Evolutionary conservation across 1,284 basidiomycete genomes (phyloP).

Genomic region (Leccinum proximum): DNA sequence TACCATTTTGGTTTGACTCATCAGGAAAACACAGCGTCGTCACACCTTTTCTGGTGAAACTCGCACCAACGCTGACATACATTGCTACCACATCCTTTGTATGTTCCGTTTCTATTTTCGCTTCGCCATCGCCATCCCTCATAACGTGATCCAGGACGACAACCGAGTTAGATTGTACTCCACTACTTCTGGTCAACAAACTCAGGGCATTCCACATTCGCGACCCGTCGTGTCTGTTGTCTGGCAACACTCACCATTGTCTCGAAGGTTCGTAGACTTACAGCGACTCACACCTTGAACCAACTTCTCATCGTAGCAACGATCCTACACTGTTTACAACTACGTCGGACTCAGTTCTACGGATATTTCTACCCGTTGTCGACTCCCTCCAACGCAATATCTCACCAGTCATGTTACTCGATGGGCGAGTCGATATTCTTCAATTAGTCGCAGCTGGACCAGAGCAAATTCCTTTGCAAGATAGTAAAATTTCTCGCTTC

Average conservation of each 20-base stretch:
- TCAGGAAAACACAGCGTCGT: constrained; percentile 35
- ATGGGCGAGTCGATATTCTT: too few species aligned
- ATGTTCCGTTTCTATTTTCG: constrained; percentile 28
- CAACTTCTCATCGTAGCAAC: constrained; percentile 43
- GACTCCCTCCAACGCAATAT: constrained; percentile 69
- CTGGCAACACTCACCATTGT: constrained; percentile 66
- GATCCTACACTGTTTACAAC: constrained; percentile 77
- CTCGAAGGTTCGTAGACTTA: constrained; percentile 52
- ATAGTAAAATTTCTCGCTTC: too few species aligned
- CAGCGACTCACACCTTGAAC: constrained; percentile 1
- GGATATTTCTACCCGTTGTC: constrained; percentile 85
- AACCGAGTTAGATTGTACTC: constrained; percentile 61
- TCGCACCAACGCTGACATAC: constrained; percentile 74
- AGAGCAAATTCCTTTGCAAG: too few species aligned
- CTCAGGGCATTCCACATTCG: constrained; percentile 65
- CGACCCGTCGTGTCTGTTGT: constrained; percentile 58
- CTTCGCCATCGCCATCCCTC: constrained; percentile 3
- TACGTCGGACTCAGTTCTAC: constrained; percentile 71
- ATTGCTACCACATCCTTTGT: constrained; percentile 65
- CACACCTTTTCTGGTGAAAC: constrained; percentile 49
- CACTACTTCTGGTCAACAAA: constrained; percentile 67
- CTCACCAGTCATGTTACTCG: too few species aligned
- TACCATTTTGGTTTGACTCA: constrained; percentile 12
- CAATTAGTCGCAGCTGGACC: too few species aligned
- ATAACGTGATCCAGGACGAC: constrained; percentile 43